These are phyloP conservation scores for Chlamydomonas sp. DNA, from an alignment of 139 green algal genomes.

Conservation along the genomic window DNA sequence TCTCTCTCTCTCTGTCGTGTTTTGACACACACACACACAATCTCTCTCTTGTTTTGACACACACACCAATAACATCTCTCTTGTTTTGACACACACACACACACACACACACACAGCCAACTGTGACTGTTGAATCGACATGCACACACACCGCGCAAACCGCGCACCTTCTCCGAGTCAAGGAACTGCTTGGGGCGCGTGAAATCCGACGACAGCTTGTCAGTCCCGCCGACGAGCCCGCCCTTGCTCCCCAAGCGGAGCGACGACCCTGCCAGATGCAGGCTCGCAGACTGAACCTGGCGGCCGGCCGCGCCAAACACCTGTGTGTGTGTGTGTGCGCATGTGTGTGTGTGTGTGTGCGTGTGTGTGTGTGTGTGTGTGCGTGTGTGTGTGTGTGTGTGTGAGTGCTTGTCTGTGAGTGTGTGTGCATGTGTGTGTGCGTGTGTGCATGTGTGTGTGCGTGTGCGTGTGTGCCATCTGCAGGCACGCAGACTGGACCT, in stretches of 20 bases:
- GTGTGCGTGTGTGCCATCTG: no score
- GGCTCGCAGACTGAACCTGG: neutral
- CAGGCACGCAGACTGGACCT: neutral
- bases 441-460: no score
- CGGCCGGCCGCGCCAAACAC: neutral
- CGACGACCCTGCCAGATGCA: constrained; percentile 16
- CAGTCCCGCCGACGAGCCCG: constrained; percentile 28
- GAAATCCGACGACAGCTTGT: constrained; percentile 45
- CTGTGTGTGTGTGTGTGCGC: neutral
- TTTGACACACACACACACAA: neutral
- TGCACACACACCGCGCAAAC: neutral
- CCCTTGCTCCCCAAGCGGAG: constrained; percentile 21
- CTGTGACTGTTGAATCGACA: no score
- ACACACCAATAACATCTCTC: neutral
- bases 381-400: no score
- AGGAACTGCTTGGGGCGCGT: constrained; percentile 18
- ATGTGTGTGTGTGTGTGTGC: neutral
- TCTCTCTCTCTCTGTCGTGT: neutral
- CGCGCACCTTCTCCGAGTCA: constrained; percentile 35
- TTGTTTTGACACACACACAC: no score
- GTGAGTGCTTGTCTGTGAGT: no score
- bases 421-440: no score
- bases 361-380: no score
- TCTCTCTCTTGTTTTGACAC: neutral
- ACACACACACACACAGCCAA: no score